Conservation (phyloP, 148 eudicot genomes). For the Cornus controversa region DNA sequence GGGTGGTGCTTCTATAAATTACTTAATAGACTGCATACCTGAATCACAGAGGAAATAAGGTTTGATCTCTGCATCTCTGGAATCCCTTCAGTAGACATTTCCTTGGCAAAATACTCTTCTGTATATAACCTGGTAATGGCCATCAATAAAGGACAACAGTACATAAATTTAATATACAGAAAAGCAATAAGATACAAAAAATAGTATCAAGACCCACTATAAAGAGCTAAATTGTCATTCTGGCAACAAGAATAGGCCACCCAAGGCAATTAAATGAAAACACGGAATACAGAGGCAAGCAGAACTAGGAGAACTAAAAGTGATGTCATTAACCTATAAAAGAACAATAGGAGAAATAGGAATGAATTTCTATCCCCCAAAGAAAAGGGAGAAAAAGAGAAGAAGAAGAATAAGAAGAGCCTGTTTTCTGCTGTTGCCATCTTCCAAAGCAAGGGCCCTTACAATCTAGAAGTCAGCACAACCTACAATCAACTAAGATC, state of each 20-base stretch:
- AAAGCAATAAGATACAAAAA: neutral
- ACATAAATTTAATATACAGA: neutral
- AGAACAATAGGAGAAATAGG: too few relatives aligned
- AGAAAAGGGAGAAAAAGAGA: too few relatives aligned
- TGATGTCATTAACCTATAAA: too few relatives aligned
- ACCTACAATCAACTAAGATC: neutral
- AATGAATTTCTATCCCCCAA: too few relatives aligned
- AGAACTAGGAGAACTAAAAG: neutral
- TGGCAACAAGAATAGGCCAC: neutral
- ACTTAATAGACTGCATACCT: conserved; percentile 40
- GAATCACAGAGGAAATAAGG: conserved; percentile 86
- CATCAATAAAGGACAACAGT: neutral
- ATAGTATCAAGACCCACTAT: neutral
- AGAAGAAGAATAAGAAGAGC: too few relatives aligned
- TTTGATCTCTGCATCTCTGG: conserved; percentile 99
- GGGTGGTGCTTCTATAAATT: neutral
- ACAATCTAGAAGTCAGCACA: neutral
- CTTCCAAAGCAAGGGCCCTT: neutral
- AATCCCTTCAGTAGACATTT: conserved; percentile 83
- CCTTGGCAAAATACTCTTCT: conserved; percentile 72
- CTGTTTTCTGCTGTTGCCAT: too few relatives aligned
- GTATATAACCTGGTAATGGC: conserved; percentile 70
- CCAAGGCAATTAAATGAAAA: neutral
- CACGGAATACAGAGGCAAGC: too few relatives aligned
- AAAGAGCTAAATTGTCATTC: neutral